Evolutionary conservation across 2,329 filamentous ascomycete genomes (phyloP).

Genomic region (Aspergillus thermomutatus): DNA sequence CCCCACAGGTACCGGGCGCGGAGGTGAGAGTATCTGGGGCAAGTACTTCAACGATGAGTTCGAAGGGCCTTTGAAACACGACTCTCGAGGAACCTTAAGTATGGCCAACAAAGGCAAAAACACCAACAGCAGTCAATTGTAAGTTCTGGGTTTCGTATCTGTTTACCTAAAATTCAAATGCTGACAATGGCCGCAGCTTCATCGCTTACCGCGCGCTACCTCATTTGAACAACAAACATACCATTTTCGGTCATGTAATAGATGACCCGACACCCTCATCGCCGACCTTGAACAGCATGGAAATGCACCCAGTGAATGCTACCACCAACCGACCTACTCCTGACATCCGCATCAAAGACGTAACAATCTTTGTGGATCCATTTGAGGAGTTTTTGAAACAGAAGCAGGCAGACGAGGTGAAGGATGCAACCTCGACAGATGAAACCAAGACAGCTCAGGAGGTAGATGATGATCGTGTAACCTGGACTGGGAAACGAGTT

Average conservation of each 20-base stretch:
- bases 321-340: conserved; percentile 70
- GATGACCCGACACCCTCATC: conserved; percentile 55
- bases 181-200: conserved; percentile 51
- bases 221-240: conserved; percentile 93
- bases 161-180: background rate
- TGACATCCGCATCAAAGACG: conserved; percentile 75
- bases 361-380: conserved; percentile 86
- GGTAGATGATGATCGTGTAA: conserved; percentile 79
- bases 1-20: conserved; percentile 84
- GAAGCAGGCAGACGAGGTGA: conserved; percentile 60
- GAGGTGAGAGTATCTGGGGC: conserved; percentile 88
- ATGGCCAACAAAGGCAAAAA: conserved; percentile 99
- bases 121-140: conserved; percentile 89
- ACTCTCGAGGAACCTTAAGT: conserved; percentile 71
- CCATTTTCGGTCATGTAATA: conserved; percentile 87
- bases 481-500: conserved; percentile 94
- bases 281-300: conserved; percentile 64
- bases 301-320: conserved; percentile 70
- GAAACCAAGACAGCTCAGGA: conserved; percentile 29
- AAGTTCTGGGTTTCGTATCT: conserved; percentile 18
- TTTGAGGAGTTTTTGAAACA: conserved; percentile 90
- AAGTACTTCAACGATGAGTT: conserved; percentile 94
- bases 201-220: conserved; percentile 80
- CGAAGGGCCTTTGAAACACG: conserved; percentile 82
- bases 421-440: conserved; percentile 17